Percentiles rank a stretch among this genome's conserved stretches.
Evolutionary conservation across 2,329 filamentous ascomycete species (phyloP).

Genomic region (Hymenoscyphus albidus): DNA sequence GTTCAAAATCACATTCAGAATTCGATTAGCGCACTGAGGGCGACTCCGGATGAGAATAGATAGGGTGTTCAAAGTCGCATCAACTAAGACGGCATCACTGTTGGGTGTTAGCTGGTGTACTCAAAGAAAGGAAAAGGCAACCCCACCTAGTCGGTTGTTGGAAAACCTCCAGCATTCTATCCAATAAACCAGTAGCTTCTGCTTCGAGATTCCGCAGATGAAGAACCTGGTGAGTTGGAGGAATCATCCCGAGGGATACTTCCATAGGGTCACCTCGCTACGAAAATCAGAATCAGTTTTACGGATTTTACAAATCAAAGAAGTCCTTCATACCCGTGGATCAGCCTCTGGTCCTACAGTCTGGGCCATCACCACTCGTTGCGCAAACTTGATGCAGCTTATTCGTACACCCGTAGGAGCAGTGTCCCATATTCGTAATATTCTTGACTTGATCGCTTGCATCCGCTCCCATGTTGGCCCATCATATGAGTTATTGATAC

Average conservation of each 20-base stretch:
- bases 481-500: constrained; percentile 83
- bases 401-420: constrained; percentile 74
- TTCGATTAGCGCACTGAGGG: constrained; percentile 76
- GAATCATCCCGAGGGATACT: constrained; percentile 81
- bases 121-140: neutral
- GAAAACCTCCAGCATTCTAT: constrained; percentile 78
- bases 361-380: constrained; percentile 88
- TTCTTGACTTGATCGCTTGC: constrained; percentile 81
- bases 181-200: constrained; percentile 84
- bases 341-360: constrained; percentile 79
- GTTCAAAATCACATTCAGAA: constrained; percentile 77
- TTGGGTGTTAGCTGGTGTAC: neutral
- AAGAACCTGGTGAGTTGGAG: constrained; percentile 76
- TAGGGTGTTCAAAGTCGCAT: constrained; percentile 86
- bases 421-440: constrained; percentile 83
- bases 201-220: constrained; percentile 81
- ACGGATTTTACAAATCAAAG: constrained; percentile 4
- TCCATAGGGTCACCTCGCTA: constrained; percentile 73
- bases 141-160: constrained; percentile 77
- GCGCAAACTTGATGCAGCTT: constrained; percentile 96
- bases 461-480: constrained; percentile 81
- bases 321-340: constrained; percentile 62
- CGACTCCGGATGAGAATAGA: constrained; percentile 78
- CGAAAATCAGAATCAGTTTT: constrained; percentile 18
- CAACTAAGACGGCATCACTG: constrained; percentile 83